These are phyloP conservation scores for Mallotus nudiflorus DNA, from an alignment of 345 rosid species.

Conservation along the genomic window DNA sequence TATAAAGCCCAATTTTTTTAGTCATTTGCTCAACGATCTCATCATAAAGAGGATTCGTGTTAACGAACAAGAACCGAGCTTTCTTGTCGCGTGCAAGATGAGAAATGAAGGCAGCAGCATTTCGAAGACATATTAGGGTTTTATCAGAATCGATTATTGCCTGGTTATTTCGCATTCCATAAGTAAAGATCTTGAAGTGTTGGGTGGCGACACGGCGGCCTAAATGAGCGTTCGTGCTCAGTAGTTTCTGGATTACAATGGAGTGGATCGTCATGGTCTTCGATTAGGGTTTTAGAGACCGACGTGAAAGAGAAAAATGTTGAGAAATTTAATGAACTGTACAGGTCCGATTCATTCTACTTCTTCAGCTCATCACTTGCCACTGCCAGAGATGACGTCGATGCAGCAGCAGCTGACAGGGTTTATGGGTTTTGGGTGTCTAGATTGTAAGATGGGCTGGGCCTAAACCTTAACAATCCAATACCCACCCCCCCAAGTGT, in stretches of 20 bases:
- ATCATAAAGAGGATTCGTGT: slow-evolving; percentile 87
- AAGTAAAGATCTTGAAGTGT: slow-evolving; percentile 80
- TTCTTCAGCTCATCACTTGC: not conserved
- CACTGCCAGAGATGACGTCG: not conserved
- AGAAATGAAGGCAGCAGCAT: slow-evolving; percentile 74
- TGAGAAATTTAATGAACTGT: not conserved
- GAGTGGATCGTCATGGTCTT: slow-evolving; percentile 77
- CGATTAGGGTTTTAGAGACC: not conserved
- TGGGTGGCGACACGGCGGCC: slow-evolving; percentile 72
- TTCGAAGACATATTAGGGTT: slow-evolving; percentile 87
- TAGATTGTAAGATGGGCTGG: no score
- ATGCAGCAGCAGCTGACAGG: slow-evolving; percentile 2
- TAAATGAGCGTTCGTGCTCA: slow-evolving; percentile 77
- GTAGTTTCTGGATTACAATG: slow-evolving; percentile 79
- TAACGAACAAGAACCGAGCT: slow-evolving; percentile 77
- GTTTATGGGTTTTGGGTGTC: slow-evolving; percentile 1
- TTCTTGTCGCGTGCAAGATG: slow-evolving; percentile 52
- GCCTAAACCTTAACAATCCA: no score
- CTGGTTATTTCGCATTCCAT: slow-evolving; percentile 67
- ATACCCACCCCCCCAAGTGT: no score
- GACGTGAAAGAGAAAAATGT: not conserved
- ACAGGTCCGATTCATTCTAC: no score
- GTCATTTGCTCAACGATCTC: slow-evolving; percentile 84
- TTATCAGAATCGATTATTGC: slow-evolving; percentile 81
- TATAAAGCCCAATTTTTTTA: slow-evolving; percentile 59